Evolutionary conservation across 2,329 filamentous ascomycete species (phyloP).

Genomic region (Trichoderma pleuroti): DNA sequence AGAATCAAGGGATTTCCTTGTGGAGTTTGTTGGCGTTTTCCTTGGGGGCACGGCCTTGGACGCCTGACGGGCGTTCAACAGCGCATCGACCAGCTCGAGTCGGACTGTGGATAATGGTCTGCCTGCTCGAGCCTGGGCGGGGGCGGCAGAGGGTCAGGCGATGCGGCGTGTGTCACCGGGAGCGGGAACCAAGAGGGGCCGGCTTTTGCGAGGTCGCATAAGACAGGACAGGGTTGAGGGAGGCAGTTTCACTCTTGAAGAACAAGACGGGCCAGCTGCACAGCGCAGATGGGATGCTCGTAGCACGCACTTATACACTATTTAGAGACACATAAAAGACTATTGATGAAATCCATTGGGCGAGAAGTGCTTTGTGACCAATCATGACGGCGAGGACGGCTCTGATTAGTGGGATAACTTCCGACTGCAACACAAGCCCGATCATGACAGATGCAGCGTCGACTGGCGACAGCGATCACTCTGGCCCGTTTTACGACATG

Average conservation of each 20-base stretch:
- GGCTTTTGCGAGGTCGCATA: conserved; percentile 6
- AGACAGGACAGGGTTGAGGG: conserved; percentile 4
- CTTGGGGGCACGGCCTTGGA: background rate
- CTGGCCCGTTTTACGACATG: background rate
- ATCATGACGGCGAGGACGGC: background rate
- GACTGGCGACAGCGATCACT: background rate
- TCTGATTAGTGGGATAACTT: conserved; percentile 1
- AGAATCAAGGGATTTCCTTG: conserved; percentile 2
- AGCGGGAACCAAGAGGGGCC: conserved; percentile 10
- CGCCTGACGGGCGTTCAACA: conserved; percentile 6
- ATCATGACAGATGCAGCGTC: conserved; percentile 1
- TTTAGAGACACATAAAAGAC: conserved; percentile 8
- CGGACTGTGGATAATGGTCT: conserved; percentile 14
- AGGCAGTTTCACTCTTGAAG: conserved; percentile 6
- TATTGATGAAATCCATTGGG: background rate
- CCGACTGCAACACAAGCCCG: conserved; percentile 7
- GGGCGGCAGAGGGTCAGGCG: conserved; percentile 14
- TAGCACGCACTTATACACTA: conserved; percentile 12
- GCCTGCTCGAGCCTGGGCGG: conserved; percentile 14
- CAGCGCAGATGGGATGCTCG: conserved; percentile 1
- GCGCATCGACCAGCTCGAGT: conserved; percentile 2
- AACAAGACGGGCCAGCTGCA: conserved; percentile 8
- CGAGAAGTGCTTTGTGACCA: background rate
- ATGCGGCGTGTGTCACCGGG: conserved; percentile 9
- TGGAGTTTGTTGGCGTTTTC: conserved; percentile 20